Evolutionary conservation across 768 basidiomycete species (phyloP).

Genomic region (Xerocomus brunneocitrinus): DNA sequence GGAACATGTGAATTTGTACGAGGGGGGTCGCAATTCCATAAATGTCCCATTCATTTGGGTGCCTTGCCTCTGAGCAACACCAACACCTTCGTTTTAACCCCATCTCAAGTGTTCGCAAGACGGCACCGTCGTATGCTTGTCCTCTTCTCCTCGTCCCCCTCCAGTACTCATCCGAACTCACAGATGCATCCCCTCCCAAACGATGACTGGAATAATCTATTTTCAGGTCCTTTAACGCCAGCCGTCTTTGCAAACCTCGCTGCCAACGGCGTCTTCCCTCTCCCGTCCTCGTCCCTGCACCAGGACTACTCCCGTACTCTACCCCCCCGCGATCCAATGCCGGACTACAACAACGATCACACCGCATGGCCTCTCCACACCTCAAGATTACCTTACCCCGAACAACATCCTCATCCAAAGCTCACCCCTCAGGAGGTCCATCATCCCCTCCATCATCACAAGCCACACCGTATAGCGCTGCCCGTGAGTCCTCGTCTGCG

Average conservation of each 20-base stretch:
- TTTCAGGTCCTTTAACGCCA: slow-evolving; percentile 60
- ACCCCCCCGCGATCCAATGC: slow-evolving; percentile 13
- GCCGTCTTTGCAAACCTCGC: slow-evolving; percentile 57
- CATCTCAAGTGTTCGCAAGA: not conserved
- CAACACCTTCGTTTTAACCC: slow-evolving; percentile 5
- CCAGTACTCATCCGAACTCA: slow-evolving; percentile 12
- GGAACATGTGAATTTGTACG: slow-evolving; percentile 26
- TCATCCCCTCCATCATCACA: slow-evolving; percentile 12
- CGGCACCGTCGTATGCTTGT: not conserved
- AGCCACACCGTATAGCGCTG: slow-evolving; percentile 13
- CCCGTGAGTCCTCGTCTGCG: slow-evolving; percentile 10
- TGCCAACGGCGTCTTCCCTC: slow-evolving; percentile 53
- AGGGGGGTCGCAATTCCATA: slow-evolving; percentile 14
- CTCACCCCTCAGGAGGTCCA: slow-evolving; percentile 13
- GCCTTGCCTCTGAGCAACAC: slow-evolving; percentile 13
- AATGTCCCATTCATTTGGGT: slow-evolving; percentile 1
- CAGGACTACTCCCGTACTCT: slow-evolving; percentile 31
- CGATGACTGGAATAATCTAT: slow-evolving; percentile 54
- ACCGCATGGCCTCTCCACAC: slow-evolving; percentile 24
- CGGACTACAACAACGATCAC: slow-evolving; percentile 21
- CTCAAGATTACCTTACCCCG: slow-evolving; percentile 27
- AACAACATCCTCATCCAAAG: slow-evolving; percentile 31
- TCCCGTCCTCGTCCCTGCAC: slow-evolving; percentile 29
- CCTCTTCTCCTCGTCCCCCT: slow-evolving; percentile 19
- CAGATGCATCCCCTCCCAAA: slow-evolving; percentile 24